Percentiles rank a stretch among this genome's conserved stretches.
phyloP scores from a whole-genome alignment of 441 rosid species.

The Hura crepitans region DNA sequence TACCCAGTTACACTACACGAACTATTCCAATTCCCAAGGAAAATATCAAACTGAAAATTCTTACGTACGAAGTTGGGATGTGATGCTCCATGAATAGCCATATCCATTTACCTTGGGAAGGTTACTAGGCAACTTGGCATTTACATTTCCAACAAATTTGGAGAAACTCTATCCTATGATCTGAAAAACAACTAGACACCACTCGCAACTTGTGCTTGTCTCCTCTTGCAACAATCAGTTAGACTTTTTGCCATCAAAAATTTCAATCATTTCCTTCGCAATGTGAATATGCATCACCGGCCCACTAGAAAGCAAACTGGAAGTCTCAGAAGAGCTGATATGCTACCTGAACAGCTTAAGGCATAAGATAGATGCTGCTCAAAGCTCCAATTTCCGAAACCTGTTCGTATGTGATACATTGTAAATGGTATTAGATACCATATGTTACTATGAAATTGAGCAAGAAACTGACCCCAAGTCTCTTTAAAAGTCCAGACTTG shows the following conservation, averaged over 20 bases:
- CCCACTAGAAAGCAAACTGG: not conserved
- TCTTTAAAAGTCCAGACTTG: not conserved
- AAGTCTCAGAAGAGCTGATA: not conserved
- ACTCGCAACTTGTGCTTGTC: not conserved
- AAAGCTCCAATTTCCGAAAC: not conserved
- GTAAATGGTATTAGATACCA: not conserved
- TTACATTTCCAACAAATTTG: not conserved
- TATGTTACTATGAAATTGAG: not conserved
- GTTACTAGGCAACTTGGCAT: not conserved
- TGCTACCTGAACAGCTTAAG: not conserved
- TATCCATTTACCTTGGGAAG: not conserved
- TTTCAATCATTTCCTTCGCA: not conserved
- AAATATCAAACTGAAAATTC: not conserved
- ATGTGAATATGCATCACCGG: not conserved
- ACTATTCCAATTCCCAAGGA: not conserved
- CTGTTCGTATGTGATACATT: not conserved
- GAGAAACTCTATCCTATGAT: slow-evolving; percentile 11
- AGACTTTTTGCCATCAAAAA: not conserved
- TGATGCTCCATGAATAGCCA: not conserved
- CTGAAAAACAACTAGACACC: not conserved
- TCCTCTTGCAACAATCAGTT: not conserved
- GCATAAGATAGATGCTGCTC: not conserved
- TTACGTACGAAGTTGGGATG: not conserved
- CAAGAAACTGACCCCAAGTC: not conserved
- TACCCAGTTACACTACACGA: not conserved